Evolutionary conservation across 2,329 filamentous ascomycete species (phyloP), one percentile per base, ranked within the genome.

Genomic region (Trichoderma sp.): DNA sequence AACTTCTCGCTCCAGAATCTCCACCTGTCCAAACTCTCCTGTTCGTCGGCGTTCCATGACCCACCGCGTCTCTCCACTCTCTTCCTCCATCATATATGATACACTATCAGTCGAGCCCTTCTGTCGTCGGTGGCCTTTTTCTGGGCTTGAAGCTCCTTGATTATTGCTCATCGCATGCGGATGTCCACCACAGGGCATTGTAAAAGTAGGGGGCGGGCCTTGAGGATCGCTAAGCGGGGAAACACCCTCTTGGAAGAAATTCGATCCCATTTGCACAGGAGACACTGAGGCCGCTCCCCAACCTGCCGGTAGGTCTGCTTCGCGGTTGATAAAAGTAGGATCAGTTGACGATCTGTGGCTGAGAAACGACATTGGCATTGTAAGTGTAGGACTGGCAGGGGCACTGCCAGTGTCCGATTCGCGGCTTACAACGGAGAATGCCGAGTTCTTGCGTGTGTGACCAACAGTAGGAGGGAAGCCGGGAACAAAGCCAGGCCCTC

Each of bases 11-110:
- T 86, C 89, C 4, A 91, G 78, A n/a, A 91, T 78, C 75, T 91
- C 88, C 65, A 90, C 78, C 76, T 90, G 84, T 0, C 90, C 90
- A 69, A 82, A 85, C 73, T 92, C 90, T 1, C 83, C 87, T 3
- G 89, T 91, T 43, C 90, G 81, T 64, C 90, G 83, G 43, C 90
- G 80, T 77, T 93, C 91, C 72, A 93, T 81, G 8, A 93, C 86
- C 91, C 90, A 93, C 56, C 89, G 81, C 67, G 83, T 85, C 71
- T 86, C 85, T 1, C 84, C 86, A 10, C 83, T 83, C 2, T 89
- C 87, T 74, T 90, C 88, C 70, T 90, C 87, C 58, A 85, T 85
- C 58, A 85, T 85, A 76, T 93, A 93, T 7, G 89, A 90, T 39
- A 93, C 88, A 71, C 89, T 91, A 72, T 92, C 90, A 1, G 88